These are phyloP conservation scores for Paramarasmius palmivorus DNA, from an alignment of 1,284 basidiomycete species.

Conservation along the genomic window DNA sequence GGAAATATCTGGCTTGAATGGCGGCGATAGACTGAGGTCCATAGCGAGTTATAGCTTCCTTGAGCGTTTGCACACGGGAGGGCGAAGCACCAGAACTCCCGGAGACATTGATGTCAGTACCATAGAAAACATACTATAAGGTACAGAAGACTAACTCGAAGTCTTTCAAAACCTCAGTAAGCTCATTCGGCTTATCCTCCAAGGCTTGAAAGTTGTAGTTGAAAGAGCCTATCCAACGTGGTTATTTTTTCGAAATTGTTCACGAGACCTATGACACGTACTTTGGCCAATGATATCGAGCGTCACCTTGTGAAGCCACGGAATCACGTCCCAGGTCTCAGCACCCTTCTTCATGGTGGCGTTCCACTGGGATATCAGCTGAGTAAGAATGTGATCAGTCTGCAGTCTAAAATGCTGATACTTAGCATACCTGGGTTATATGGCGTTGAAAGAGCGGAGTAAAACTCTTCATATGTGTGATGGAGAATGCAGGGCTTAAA, in stretches of 20 bases:
- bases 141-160: not conserved
- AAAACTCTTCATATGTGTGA: not conserved
- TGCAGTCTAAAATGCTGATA: not conserved
- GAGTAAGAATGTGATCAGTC: not conserved
- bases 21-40: no score
- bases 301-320: not conserved
- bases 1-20: no score
- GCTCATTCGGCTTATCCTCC: slow-evolving; percentile 1
- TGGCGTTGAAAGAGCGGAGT: not conserved
- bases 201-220: slow-evolving; percentile 5
- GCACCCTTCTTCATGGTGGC: not conserved
- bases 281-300: slow-evolving; percentile 6
- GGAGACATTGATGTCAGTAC: no score
- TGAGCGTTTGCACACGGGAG: not conserved
- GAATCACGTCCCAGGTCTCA: not conserved
- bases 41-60: no score
- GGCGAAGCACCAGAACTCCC: not conserved
- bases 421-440: not conserved
- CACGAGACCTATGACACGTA: no score
- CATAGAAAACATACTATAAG: not conserved
- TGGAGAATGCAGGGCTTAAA: slow-evolving; percentile 4
- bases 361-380: slow-evolving; percentile 1
- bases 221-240: not conserved
- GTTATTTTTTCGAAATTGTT: no score
- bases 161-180: not conserved